A percentile compares a stretch with the other conserved stretches of the same genome.
These are phyloP conservation scores for Henckelia pumila DNA, from an alignment of 257 asterid genomes.

Conservation along the genomic window DNA sequence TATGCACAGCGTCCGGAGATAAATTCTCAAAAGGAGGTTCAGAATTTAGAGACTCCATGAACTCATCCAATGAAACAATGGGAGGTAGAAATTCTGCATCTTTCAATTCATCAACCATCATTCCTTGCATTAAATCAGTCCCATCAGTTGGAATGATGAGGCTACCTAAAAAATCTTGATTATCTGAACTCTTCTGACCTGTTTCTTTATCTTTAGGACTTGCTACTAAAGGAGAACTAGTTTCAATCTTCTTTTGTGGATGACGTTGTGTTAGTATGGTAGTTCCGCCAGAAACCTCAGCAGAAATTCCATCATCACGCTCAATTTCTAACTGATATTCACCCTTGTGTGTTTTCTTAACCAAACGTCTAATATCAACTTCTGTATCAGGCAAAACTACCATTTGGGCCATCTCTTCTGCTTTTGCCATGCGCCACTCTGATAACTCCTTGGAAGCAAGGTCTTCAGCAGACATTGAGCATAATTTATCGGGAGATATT, in stretches of 20 bases:
- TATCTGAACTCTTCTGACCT: constrained; percentile 45
- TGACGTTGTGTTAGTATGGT: constrained; percentile 37
- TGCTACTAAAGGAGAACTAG: constrained; percentile 38
- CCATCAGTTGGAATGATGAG: constrained; percentile 83
- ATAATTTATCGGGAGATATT: constrained; percentile 73
- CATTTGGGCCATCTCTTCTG: constrained; percentile 89
- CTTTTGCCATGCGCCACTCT: constrained; percentile 94
- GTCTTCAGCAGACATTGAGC: constrained; percentile 96
- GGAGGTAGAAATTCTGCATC: constrained; percentile 87
- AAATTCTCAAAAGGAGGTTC: constrained; percentile 88
- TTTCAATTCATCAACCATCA: constrained; percentile 88
- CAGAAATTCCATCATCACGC: constrained; percentile 50
- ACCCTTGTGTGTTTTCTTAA: constrained; percentile 98
- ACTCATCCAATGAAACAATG: constrained; percentile 86
- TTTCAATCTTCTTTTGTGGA: constrained; percentile 33
- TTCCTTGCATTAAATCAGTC: constrained; percentile 91
- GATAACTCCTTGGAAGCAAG: constrained; percentile 99
- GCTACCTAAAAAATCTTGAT: constrained; percentile 56
- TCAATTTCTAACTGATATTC: constrained; percentile 89
- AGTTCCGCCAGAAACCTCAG: constrained; percentile 69
- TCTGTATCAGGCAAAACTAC: constrained; percentile 89
- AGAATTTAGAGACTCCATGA: constrained; percentile 91
- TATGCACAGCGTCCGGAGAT: constrained; percentile 45
- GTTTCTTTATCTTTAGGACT: constrained; percentile 43
- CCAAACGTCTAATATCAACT: constrained; percentile 72